Evolutionary conservation across 139 green algal species (phyloP).

Genomic region (Cymbomonas tetramitiformis): DNA sequence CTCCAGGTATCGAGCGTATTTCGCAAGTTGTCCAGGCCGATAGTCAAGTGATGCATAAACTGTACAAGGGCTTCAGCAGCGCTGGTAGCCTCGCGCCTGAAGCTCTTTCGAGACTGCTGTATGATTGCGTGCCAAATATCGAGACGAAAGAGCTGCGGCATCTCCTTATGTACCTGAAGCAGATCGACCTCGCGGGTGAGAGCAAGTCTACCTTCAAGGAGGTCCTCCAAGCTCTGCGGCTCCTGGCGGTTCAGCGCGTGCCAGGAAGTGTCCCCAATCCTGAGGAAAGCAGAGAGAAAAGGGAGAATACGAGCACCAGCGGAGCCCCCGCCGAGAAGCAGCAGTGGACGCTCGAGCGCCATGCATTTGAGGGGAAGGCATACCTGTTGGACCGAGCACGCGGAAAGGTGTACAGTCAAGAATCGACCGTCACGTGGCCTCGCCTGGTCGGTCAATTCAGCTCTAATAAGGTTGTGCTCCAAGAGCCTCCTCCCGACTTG

Average conservation of each 20-base stretch:
- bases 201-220: background rate
- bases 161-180: background rate
- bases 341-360: too few species aligned
- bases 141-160: background rate
- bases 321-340: too few species aligned
- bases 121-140: background rate
- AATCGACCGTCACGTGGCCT: background rate
- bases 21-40: background rate
- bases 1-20: too few species aligned
- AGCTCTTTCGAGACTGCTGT: background rate
- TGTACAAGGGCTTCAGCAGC: background rate
- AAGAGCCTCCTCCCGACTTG: slow-evolving; percentile 8
- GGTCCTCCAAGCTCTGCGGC: background rate
- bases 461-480: background rate
- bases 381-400: slow-evolving; percentile 1
- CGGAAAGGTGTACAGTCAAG: background rate
- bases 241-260: background rate
- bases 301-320: too few species aligned
- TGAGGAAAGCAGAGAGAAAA: too few species aligned
- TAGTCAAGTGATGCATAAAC: too few species aligned
- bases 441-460: background rate
- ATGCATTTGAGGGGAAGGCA: background rate
- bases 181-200: slow-evolving; percentile 1
- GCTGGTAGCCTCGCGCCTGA: background rate
- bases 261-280: too few species aligned